phyloP scores from a whole-genome alignment of 805 yeast species.

The Saturnispora gosingensis region DNA sequence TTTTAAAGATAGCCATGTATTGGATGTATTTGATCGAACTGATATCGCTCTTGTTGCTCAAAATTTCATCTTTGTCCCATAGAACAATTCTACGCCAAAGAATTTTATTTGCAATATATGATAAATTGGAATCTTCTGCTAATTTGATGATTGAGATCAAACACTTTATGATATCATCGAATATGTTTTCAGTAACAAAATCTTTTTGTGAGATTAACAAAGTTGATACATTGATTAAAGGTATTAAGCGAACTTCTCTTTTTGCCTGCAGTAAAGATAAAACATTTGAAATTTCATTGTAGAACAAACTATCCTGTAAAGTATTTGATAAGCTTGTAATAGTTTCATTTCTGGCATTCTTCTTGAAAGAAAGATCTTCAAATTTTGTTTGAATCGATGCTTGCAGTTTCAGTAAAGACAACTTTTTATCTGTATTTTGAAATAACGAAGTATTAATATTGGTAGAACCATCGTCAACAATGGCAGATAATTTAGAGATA shows the following conservation, averaged over 20 bases:
- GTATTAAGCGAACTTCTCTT: not conserved
- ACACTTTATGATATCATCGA: not conserved
- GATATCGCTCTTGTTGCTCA: not conserved
- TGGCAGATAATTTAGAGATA: conserved; percentile 58
- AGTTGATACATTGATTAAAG: not conserved
- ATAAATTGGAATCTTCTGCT: not conserved
- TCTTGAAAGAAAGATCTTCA: not conserved
- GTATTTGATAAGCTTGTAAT: not conserved
- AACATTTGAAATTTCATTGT: not conserved
- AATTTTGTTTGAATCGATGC: not conserved
- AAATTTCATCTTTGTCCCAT: not conserved
- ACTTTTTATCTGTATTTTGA: not conserved
- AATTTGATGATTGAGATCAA: not conserved
- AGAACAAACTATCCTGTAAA: not conserved
- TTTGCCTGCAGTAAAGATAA: not conserved
- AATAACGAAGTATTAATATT: conserved; percentile 11
- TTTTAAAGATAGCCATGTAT: not conserved
- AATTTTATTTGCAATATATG: not conserved
- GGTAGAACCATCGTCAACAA: conserved; percentile 30
- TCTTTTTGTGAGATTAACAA: not conserved
- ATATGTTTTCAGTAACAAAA: not conserved
- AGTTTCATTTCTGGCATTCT: not conserved
- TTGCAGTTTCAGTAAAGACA: not conserved
- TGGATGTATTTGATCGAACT: not conserved
- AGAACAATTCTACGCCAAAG: conserved; percentile 3